Conservation (phyloP, 108 stramenopile genomes). For the Asterionellopsis glacialis region DNA sequence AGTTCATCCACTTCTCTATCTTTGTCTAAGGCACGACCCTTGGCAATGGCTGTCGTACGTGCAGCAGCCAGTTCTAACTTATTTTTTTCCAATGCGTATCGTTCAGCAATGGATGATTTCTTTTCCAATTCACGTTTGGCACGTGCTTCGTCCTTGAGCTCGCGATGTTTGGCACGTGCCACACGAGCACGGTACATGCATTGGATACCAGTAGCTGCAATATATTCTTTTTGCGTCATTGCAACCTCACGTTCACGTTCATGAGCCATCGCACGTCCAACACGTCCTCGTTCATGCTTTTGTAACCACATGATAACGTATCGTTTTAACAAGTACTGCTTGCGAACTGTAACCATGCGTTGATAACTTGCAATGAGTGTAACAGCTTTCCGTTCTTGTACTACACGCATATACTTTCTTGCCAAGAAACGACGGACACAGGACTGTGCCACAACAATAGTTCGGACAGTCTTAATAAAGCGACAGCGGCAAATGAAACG, state of each 20-base stretch:
- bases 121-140: background rate
- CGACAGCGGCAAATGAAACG: background rate
- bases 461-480: background rate
- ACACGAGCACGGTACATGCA: background rate
- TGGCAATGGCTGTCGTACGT: conserved; percentile 1
- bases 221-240: background rate
- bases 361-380: background rate
- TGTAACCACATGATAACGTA: background rate
- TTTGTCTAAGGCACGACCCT: conserved; percentile 1
- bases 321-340: background rate
- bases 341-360: background rate
- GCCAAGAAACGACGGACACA: conserved; percentile 8
- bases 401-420: background rate
- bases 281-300: background rate
- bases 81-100: background rate
- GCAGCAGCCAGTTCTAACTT: background rate
- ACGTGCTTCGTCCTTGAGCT: background rate
- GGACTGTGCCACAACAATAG: conserved; percentile 1
- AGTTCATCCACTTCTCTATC: conserved; percentile 4
- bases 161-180: background rate
- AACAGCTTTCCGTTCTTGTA: background rate
- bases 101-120: background rate
- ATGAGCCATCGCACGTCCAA: background rate
- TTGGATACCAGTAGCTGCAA: background rate
- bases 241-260: background rate